These are phyloP conservation scores for Ligustrum vulgare DNA, from an alignment of 257 asterid species.

Conservation along the genomic window DNA sequence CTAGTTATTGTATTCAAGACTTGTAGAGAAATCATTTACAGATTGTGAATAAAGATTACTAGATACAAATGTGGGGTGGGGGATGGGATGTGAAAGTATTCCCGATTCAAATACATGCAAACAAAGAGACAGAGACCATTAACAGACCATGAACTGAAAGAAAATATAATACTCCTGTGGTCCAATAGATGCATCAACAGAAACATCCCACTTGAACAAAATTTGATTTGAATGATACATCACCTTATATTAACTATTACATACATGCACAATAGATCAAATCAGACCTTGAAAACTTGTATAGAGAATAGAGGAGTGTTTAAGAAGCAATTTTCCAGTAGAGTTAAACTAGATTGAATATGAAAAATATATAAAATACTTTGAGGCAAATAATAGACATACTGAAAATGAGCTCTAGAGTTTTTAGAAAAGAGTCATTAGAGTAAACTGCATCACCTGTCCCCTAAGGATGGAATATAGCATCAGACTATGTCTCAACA, in stretches of 20 bases:
- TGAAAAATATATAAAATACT: neutral
- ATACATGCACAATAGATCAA: neutral
- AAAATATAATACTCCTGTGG: neutral
- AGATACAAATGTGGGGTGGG: neutral
- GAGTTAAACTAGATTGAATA: conserved; percentile 17
- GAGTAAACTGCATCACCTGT: conserved; percentile 51
- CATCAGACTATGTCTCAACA: conserved; percentile 57
- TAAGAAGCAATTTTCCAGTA: neutral
- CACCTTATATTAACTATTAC: neutral
- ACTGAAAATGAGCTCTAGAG: neutral
- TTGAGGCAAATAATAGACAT: neutral
- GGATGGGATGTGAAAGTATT: neutral
- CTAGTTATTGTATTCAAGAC: neutral
- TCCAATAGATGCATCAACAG: neutral
- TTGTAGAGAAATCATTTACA: neutral
- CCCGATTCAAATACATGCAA: neutral
- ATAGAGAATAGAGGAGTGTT: neutral
- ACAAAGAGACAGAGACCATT: neutral
- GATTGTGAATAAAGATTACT: neutral
- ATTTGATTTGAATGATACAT: neutral
- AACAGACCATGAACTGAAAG: neutral
- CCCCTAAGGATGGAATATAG: conserved; percentile 55
- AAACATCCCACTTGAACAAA: neutral
- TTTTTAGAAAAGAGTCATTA: neutral
- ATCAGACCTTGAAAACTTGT: neutral